Percentiles rank a stretch among this genome's conserved stretches.
Conservation (phyloP, 306 rosid species). For the Cucurbita ficifolia region DNA sequence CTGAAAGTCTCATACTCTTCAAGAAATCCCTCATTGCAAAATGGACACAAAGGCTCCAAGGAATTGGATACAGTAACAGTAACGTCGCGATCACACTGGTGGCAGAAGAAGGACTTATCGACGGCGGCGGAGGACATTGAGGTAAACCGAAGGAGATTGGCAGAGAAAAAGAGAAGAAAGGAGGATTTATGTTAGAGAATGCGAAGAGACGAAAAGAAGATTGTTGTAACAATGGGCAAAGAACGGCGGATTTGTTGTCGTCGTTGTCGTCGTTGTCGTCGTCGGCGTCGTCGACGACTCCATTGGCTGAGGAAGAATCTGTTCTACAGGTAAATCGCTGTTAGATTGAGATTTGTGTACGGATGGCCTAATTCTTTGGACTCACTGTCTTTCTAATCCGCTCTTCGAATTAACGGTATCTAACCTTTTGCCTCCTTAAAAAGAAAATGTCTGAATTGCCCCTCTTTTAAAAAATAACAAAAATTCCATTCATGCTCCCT, state of each 20-base stretch:
- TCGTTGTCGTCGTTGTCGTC: too few relatives aligned
- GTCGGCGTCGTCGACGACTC: too few relatives aligned
- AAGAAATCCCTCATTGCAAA: constrained; percentile 8
- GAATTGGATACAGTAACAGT: not conserved
- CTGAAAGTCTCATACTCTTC: constrained; percentile 1
- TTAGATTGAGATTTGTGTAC: too few relatives aligned
- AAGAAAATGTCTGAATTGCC: too few relatives aligned
- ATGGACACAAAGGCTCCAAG: constrained; percentile 5
- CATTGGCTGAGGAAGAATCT: too few relatives aligned
- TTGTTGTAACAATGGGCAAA: not conserved
- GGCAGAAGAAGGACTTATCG: constrained; percentile 6
- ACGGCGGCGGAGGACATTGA: not conserved
- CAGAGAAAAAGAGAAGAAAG: not conserved
- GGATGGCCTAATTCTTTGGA: too few relatives aligned
- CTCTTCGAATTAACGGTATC: too few relatives aligned
- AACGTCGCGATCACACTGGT: constrained; percentile 5
- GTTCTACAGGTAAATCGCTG: too few relatives aligned
- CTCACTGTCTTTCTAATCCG: too few relatives aligned
- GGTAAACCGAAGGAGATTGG: not conserved
- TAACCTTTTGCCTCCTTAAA: too few relatives aligned
- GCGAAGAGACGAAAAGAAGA: not conserved
- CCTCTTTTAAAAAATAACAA: too few relatives aligned
- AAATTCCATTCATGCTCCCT: too few relatives aligned
- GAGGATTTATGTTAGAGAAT: not conserved
- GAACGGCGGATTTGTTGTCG: not conserved